These are phyloP conservation scores for Cyclocybe cylindracea DNA, from an alignment of 768 basidiomycete genomes.

Conservation along the genomic window DNA sequence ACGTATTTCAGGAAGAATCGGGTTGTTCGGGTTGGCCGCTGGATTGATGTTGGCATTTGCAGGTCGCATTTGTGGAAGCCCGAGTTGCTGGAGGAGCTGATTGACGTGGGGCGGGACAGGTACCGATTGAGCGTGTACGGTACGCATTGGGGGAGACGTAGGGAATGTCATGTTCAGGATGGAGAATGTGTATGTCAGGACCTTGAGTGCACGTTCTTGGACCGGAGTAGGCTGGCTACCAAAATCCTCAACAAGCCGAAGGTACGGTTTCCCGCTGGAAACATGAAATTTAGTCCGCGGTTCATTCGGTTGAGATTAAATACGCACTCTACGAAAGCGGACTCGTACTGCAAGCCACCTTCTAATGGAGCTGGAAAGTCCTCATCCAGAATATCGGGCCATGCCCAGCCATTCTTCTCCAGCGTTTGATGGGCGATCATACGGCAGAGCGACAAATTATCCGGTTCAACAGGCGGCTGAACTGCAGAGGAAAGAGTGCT, in stretches of 20 bases:
- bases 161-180: slow-evolving; percentile 37
- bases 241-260: slow-evolving; percentile 45
- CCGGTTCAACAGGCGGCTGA: slow-evolving; percentile 11
- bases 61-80: slow-evolving; percentile 52
- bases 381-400: slow-evolving; percentile 52
- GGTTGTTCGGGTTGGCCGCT: slow-evolving; percentile 27
- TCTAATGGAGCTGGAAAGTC: slow-evolving; percentile 40
- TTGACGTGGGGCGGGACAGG: slow-evolving; percentile 56
- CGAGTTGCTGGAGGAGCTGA: slow-evolving; percentile 63
- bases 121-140: slow-evolving; percentile 27
- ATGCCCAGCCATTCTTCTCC: slow-evolving; percentile 43
- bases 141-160: slow-evolving; percentile 17
- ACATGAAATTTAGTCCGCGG: slow-evolving; percentile 8
- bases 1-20: slow-evolving; percentile 41
- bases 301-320: background rate
- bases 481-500: slow-evolving; percentile 28
- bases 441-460: slow-evolving; percentile 8
- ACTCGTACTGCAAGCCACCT: slow-evolving; percentile 44
- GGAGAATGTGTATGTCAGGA: slow-evolving; percentile 60
- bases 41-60: slow-evolving; percentile 36
- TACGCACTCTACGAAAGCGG: slow-evolving; percentile 40
- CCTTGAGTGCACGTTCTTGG: slow-evolving; percentile 65
- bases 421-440: slow-evolving; percentile 35
- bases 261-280: slow-evolving; percentile 51
- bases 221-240: slow-evolving; percentile 49